Conservation (phyloP, 441 rosid genomes). For the Populus hybrid region DNA sequence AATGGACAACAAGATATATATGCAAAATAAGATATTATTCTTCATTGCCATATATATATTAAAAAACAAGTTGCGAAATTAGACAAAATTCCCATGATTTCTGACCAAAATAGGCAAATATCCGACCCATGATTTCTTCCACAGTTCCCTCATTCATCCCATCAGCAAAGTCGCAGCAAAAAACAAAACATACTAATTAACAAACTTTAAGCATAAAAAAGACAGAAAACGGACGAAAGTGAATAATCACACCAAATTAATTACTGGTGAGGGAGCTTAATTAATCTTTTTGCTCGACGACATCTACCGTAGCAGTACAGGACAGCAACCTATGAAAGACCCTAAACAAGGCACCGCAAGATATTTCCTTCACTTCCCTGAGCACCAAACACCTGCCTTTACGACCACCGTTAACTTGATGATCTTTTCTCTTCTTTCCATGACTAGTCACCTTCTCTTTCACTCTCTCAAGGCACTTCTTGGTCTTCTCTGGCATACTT, state of each 20-base stretch:
- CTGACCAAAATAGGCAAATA: neutral
- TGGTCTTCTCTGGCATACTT: slow-evolving; percentile 36
- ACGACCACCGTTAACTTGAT: slow-evolving; percentile 12
- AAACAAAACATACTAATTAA: neutral
- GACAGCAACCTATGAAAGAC: slow-evolving; percentile 66
- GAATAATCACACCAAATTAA: neutral
- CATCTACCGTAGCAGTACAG: slow-evolving; percentile 73
- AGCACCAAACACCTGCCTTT: slow-evolving; percentile 41
- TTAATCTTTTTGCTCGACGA: slow-evolving; percentile 40
- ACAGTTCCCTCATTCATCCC: neutral
- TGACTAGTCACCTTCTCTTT: slow-evolving; percentile 27
- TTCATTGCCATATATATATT: neutral
- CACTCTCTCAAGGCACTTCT: slow-evolving; percentile 41
- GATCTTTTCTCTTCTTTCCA: slow-evolving; percentile 22
- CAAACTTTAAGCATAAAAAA: neutral
- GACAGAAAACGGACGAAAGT: neutral
- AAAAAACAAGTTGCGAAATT: neutral
- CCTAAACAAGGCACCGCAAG: slow-evolving; percentile 55
- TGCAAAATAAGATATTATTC: neutral
- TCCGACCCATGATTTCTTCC: neutral
- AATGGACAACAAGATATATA: too few relatives aligned
- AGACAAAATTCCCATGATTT: neutral
- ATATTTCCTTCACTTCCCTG: slow-evolving; percentile 53
- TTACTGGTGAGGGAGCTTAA: neutral
- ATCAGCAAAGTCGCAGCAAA: neutral